A percentile compares a stretch with the other conserved stretches of the same genome.
These are phyloP conservation scores for Amaranthus tricolor DNA, from an alignment of 179 eudicot genomes.

Conservation along the genomic window DNA sequence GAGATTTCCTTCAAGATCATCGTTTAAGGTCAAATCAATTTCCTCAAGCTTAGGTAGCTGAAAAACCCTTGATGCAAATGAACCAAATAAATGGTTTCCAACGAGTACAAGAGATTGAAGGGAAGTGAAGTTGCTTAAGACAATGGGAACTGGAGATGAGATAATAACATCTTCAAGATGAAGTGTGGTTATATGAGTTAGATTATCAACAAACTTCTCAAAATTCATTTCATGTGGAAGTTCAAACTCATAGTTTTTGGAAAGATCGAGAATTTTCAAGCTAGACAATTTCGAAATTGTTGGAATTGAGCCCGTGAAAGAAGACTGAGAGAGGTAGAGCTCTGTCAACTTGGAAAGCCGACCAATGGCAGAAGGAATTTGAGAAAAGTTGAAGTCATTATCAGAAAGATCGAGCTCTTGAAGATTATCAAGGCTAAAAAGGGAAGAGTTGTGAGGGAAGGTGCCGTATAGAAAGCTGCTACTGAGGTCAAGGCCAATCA, in stretches of 20 bases:
- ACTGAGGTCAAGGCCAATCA: conserved; percentile 30
- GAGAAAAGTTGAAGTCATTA: conserved; percentile 19
- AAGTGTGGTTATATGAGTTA: conserved; percentile 29
- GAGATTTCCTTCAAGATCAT: conserved; percentile 24
- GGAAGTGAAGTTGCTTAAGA: neutral
- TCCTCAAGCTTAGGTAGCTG: too few species aligned
- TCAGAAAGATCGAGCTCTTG: conserved; percentile 21
- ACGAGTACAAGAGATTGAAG: too few species aligned
- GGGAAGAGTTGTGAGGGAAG: conserved; percentile 21
- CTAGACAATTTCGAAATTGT: conserved; percentile 28
- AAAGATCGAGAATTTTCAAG: conserved; percentile 23
- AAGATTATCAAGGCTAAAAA: conserved; percentile 29
- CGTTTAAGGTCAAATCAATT: neutral
- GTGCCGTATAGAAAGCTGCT: conserved; percentile 28
- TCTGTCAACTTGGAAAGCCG: conserved; percentile 23
- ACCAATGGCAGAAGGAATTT: conserved; percentile 33
- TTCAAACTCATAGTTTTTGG: neutral
- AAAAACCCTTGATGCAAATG: too few species aligned
- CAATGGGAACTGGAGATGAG: conserved; percentile 12
- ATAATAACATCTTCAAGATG: conserved; percentile 34
- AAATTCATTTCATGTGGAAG: conserved; percentile 29
- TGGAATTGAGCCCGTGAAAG: conserved; percentile 24
- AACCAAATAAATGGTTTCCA: too few species aligned
- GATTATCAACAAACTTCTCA: conserved; percentile 27
- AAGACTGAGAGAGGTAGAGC: conserved; percentile 23